These are phyloP conservation scores for Chaetomiaceae sp. DNA, from an alignment of 2,329 filamentous ascomycete species.

Conservation along the genomic window DNA sequence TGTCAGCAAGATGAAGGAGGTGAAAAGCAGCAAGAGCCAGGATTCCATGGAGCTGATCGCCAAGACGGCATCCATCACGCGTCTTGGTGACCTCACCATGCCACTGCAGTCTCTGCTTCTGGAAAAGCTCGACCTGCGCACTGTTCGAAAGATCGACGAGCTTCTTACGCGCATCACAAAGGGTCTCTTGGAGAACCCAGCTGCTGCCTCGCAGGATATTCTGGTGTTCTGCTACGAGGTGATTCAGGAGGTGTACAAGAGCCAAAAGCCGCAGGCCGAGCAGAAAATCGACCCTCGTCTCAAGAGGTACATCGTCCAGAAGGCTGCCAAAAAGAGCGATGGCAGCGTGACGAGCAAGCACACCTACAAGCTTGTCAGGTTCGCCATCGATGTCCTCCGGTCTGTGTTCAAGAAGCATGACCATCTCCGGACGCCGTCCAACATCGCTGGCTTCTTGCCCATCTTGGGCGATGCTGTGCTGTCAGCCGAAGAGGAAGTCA, in stretches of 20 bases:
- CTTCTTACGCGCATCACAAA: slow-evolving; percentile 77
- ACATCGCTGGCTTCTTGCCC: slow-evolving; percentile 80
- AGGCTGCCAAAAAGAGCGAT: slow-evolving; percentile 69
- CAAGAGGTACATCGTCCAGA: slow-evolving; percentile 75
- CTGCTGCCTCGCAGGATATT: slow-evolving; percentile 72
- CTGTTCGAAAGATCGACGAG: slow-evolving; percentile 86
- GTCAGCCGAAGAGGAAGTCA: slow-evolving; percentile 84
- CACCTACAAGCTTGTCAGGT: slow-evolving; percentile 81
- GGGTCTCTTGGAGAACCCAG: slow-evolving; percentile 77
- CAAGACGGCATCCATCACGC: slow-evolving; percentile 70
- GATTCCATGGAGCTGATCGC: slow-evolving; percentile 95
- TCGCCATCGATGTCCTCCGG: slow-evolving; percentile 81
- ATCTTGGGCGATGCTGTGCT: slow-evolving; percentile 84
- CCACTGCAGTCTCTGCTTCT: slow-evolving; percentile 75
- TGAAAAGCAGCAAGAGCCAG: slow-evolving; percentile 96
- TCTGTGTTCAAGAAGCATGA: slow-evolving; percentile 84
- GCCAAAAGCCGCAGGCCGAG: slow-evolving; percentile 48
- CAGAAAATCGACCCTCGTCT: slow-evolving; percentile 58
- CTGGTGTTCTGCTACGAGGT: slow-evolving; percentile 95
- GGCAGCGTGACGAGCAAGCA: slow-evolving; percentile 72
- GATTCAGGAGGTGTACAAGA: slow-evolving; percentile 78
- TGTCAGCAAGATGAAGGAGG: slow-evolving; percentile 90
- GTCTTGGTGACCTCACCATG: slow-evolving; percentile 68
- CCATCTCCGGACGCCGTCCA: slow-evolving; percentile 70
- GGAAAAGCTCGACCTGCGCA: slow-evolving; percentile 78